These are phyloP conservation scores for Nitzschia sp. DNA, from an alignment of 108 stramenopile species.

Conservation along the genomic window DNA sequence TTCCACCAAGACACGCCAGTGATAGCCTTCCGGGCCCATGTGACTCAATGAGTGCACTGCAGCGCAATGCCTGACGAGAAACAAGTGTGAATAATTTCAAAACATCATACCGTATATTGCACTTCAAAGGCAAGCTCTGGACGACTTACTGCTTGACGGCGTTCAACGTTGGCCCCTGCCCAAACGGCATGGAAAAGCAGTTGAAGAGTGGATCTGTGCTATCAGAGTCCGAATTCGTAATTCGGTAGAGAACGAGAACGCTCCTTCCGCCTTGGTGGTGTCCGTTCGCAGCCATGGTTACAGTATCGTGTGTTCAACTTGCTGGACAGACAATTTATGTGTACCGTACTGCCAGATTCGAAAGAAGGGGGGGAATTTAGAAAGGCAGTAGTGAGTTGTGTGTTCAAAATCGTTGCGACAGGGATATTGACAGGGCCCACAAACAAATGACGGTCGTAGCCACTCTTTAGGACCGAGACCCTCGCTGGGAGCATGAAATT, in stretches of 20 bases:
- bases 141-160: slow-evolving; percentile 65
- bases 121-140: neutral
- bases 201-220: slow-evolving; percentile 49
- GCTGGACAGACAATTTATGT: no score
- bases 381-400: no score
- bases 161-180: slow-evolving; percentile 55
- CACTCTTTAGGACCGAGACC: no score
- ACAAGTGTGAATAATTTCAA: neutral
- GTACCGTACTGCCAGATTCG: no score
- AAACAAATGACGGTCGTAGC: no score
- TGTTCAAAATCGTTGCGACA: no score
- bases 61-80: slow-evolving; percentile 44
- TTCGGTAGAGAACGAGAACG: slow-evolving; percentile 51
- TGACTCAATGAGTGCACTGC: slow-evolving; percentile 54
- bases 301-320: no score
- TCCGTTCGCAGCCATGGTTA: slow-evolving; percentile 12
- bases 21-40: slow-evolving; percentile 75
- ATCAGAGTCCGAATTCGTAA: slow-evolving; percentile 52
- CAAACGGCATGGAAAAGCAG: slow-evolving; percentile 70
- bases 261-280: slow-evolving; percentile 6
- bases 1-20: slow-evolving; percentile 85
- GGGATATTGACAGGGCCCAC: no score
- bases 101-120: neutral
- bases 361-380: no score
- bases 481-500: no score